Evolutionary conservation across 2,329 filamentous ascomycete species (phyloP), one percentile per base, ranked within the genome.

Genomic region (Dactylella cylindrospora): DNA sequence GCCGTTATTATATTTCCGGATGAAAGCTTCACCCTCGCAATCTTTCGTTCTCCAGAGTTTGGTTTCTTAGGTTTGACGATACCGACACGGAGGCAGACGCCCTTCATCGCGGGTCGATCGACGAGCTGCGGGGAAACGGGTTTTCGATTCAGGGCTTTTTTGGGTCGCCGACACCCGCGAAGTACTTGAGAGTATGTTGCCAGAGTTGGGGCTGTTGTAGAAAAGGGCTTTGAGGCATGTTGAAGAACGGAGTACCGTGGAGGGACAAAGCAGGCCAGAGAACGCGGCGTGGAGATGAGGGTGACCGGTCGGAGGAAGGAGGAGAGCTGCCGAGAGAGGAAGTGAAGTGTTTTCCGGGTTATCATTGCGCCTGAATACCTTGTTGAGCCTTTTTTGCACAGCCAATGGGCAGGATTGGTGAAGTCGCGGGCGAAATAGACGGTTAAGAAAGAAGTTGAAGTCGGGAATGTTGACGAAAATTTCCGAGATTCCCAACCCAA

Each of bases 41-140:
- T 93, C 79, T 98, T 98, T 66, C 93, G 80, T 79, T 97, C 90
- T 52, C 90, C 93, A 22, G 93, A 98, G 75, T 98, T 98, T 67
- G 93, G 93, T 76, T 98, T 98, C 84, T 98, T 98, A 53, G 93
- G 93, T 71, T 93, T 90, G 69, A 87, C 90, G 69, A 90, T 88
- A 70, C 88, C 90, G 62, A 97, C 93, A 73, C 94, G 90, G 66
- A 98, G 77, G 74, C 93, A 97, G 29, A 98, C 93, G 68, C 91
- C 93, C 78, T 97, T 97, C 76, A 95, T 84, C 71, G 86, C 82
- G 3, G 93, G 90, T 35, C 87, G 80, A 65, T 79, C 79, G 43
- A 79, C 78, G 49, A 98, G 80, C 17, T 91, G 90, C 0, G 93
- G 93, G 2, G 91, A 97, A 45, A 88, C 84, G 68, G 88, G 82